These are phyloP conservation scores for Tetragonia tetragonoides DNA, from an alignment of 148 eudicot genomes.

Conservation along the genomic window DNA sequence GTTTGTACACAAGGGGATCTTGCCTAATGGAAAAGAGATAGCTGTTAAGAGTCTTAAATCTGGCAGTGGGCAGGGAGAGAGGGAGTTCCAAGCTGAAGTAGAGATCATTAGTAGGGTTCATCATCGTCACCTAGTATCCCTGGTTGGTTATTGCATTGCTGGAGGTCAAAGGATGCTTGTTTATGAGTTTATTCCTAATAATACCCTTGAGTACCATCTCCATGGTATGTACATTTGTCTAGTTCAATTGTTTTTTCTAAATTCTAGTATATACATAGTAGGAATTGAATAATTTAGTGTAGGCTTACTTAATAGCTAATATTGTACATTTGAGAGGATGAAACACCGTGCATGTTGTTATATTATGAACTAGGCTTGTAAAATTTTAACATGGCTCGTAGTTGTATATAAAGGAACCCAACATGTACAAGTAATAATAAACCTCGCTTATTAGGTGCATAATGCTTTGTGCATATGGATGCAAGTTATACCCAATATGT, in stretches of 20 bases:
- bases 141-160: constrained; percentile 79
- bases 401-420: too few relatives aligned
- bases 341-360: too few relatives aligned
- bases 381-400: too few relatives aligned
- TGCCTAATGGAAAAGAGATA: constrained; percentile 72
- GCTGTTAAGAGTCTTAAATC: constrained; percentile 78
- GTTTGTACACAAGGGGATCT: constrained; percentile 69
- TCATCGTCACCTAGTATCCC: constrained; percentile 77
- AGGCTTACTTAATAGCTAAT: too few relatives aligned
- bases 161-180: constrained; percentile 73
- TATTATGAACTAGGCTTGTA: too few relatives aligned
- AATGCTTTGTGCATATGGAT: too few relatives aligned
- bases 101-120: constrained; percentile 87
- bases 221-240: constrained; percentile 45
- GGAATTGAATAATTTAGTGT: too few relatives aligned
- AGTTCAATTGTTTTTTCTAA: background rate
- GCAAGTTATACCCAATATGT: too few relatives aligned
- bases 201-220: constrained; percentile 70
- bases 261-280: too few relatives aligned
- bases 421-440: too few relatives aligned
- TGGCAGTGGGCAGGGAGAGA: constrained; percentile 78
- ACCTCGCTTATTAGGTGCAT: too few relatives aligned
- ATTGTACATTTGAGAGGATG: too few relatives aligned
- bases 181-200: constrained; percentile 64
- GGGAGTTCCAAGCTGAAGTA: constrained; percentile 85